Percentiles rank a stretch among this genome's conserved stretches.
Evolutionary conservation across 2,329 filamentous ascomycete genomes (phyloP).

Genomic region (Pleomassaria siparia): DNA sequence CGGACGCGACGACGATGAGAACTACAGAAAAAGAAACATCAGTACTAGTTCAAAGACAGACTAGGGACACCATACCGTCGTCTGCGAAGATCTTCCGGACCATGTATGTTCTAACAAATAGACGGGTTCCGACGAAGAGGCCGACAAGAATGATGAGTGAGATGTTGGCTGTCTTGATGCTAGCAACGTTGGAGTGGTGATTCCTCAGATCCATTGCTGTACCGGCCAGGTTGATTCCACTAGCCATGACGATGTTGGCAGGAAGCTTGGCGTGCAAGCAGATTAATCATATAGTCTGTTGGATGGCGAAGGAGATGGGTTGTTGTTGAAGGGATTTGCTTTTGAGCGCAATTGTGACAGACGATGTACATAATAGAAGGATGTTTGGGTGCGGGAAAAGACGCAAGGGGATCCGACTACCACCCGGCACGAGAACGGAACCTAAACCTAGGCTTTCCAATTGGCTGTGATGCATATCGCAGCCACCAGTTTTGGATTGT

Average conservation of each 20-base stretch:
- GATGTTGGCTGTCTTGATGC: slow-evolving; percentile 17
- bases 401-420: not conserved
- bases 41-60: not conserved
- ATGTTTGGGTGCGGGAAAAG: not conserved
- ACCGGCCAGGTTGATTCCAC: slow-evolving; percentile 19
- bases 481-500: slow-evolving; percentile 1
- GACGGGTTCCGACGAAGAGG: slow-evolving; percentile 20
- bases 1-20: slow-evolving; percentile 24
- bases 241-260: slow-evolving; percentile 7
- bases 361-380: not conserved
- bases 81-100: slow-evolving; percentile 26
- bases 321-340: not conserved
- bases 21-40: slow-evolving; percentile 14
- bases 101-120: slow-evolving; percentile 22
- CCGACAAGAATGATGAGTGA: slow-evolving; percentile 23
- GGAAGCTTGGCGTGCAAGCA: not conserved
- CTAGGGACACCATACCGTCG: slow-evolving; percentile 17
- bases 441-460: not conserved
- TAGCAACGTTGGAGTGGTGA: slow-evolving; percentile 16
- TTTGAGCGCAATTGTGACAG: not conserved
- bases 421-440: not conserved
- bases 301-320: not conserved
- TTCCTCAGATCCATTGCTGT: slow-evolving; percentile 24
- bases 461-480: not conserved
- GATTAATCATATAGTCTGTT: not conserved